These are phyloP conservation scores for Elongisporangium senticosum DNA, from an alignment of 352 stramenopile genomes.

Conservation along the genomic window DNA sequence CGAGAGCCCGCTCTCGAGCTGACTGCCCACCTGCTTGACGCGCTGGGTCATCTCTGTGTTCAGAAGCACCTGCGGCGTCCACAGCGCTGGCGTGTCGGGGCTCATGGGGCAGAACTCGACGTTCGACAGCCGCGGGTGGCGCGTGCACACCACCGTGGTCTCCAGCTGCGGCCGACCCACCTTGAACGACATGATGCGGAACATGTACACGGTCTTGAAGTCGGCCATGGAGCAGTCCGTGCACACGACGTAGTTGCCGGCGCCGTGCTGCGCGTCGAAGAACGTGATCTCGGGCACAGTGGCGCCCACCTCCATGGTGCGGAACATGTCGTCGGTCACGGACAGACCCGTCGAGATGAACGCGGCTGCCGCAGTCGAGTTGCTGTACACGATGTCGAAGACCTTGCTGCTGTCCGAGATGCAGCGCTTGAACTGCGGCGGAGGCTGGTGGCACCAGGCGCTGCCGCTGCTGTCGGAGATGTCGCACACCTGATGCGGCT, in stretches of 20 bases:
- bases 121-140: too few species aligned
- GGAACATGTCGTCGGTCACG: too few species aligned
- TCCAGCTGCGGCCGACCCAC: too few species aligned
- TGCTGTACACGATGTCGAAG: too few species aligned
- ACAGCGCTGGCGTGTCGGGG: not conserved
- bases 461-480: slow-evolving; percentile 3
- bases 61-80: slow-evolving; percentile 6
- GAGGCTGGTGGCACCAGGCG: not conserved
- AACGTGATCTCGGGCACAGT: slow-evolving; percentile 3
- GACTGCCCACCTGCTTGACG: not conserved
- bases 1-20: not conserved
- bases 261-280: slow-evolving; percentile 5
- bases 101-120: too few species aligned
- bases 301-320: not conserved
- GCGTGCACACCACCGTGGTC: too few species aligned
- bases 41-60: slow-evolving; percentile 1
- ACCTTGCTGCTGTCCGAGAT: too few species aligned
- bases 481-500: slow-evolving; percentile 1
- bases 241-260: slow-evolving; percentile 9
- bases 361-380: too few species aligned
- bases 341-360: too few species aligned
- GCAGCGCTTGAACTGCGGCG: too few species aligned
- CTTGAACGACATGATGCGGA: too few species aligned
- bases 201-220: not conserved
- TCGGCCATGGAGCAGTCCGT: slow-evolving; percentile 5